Evolutionary conservation across 495 filamentous ascomycete species (phyloP).

Genomic region (Xylaria venustula): DNA sequence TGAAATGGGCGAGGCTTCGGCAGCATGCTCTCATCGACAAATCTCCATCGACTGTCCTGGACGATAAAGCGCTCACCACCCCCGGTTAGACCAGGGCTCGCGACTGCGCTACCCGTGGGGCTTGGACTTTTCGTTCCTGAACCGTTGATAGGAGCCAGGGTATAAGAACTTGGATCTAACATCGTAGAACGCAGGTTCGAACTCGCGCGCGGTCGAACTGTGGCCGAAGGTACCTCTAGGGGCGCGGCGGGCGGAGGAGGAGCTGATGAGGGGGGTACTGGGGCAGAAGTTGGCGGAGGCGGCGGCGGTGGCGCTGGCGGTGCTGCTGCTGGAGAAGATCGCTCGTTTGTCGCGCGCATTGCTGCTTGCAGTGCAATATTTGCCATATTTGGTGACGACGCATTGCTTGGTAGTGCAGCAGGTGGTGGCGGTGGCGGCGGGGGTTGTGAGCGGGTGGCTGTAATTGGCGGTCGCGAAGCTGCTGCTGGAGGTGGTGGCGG

Average conservation of each 20-base stretch:
- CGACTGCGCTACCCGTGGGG: conserved; percentile 33
- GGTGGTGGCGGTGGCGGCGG: conserved; percentile 53
- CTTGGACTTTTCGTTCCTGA: conserved; percentile 40
- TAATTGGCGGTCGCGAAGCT: conserved; percentile 20
- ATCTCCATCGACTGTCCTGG: conserved; percentile 83
- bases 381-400: conserved; percentile 43
- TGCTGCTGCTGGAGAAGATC: conserved; percentile 43
- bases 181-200: conserved; percentile 43
- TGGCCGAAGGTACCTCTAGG: conserved; percentile 19
- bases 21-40: conserved; percentile 75
- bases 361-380: conserved; percentile 52
- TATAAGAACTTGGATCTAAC: conserved; percentile 76
- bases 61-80: conserved; percentile 56
- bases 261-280: conserved; percentile 37
- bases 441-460: conserved; percentile 51
- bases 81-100: conserved; percentile 30
- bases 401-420: conserved; percentile 36
- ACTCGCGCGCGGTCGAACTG: conserved; percentile 26
- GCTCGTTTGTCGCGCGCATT: conserved; percentile 45
- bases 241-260: conserved; percentile 35
- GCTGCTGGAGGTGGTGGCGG: conserved; percentile 37
- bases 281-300: conserved; percentile 28
- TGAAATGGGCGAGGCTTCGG: conserved; percentile 81
- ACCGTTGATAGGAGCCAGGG: conserved; percentile 54
- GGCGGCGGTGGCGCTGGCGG: conserved; percentile 40